A percentile compares a stretch with the other conserved stretches of the same genome.
phyloP scores from a whole-genome alignment of 768 basidiomycete genomes.

The Tricholoma sp. region DNA sequence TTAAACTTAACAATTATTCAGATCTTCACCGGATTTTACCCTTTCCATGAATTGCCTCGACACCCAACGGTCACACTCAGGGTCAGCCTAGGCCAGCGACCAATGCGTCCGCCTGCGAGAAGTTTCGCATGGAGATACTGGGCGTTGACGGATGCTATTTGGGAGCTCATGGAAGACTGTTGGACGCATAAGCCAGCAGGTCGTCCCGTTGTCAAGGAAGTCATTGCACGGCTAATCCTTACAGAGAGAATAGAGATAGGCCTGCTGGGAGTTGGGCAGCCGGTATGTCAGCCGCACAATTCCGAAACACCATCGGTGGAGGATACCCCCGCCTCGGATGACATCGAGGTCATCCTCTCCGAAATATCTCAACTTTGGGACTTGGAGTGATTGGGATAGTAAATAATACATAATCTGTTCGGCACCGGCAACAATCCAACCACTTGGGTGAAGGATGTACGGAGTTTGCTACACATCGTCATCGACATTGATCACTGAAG shows the following conservation, averaged over 20 bases:
- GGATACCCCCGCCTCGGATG: no score
- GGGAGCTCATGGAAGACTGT: conserved; percentile 21
- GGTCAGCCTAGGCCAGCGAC: no score
- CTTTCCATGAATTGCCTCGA: conserved; percentile 18
- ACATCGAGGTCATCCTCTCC: no score
- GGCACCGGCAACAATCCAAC: no score
- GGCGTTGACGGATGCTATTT: conserved; percentile 16
- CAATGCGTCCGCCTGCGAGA: conserved; percentile 12
- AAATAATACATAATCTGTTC: no score
- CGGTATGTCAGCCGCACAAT: neutral
- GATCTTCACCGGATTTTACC: conserved; percentile 20
- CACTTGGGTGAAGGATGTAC: no score
- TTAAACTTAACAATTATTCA: neutral
- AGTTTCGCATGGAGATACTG: conserved; percentile 5
- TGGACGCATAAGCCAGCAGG: conserved; percentile 17
- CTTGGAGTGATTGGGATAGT: no score
- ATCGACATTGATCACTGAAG: no score
- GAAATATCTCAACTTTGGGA: no score
- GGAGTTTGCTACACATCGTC: no score
- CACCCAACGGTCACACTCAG: no score
- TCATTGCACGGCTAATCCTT: neutral
- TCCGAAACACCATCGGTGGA: neutral
- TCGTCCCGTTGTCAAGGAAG: conserved; percentile 11
- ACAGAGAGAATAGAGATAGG: neutral
- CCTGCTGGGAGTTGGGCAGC: neutral